A percentile compares a stretch with the other conserved stretches of the same genome.
Evolutionary conservation across 1,284 basidiomycete genomes (phyloP).

Genomic region (Exsudoporus floridanus): DNA sequence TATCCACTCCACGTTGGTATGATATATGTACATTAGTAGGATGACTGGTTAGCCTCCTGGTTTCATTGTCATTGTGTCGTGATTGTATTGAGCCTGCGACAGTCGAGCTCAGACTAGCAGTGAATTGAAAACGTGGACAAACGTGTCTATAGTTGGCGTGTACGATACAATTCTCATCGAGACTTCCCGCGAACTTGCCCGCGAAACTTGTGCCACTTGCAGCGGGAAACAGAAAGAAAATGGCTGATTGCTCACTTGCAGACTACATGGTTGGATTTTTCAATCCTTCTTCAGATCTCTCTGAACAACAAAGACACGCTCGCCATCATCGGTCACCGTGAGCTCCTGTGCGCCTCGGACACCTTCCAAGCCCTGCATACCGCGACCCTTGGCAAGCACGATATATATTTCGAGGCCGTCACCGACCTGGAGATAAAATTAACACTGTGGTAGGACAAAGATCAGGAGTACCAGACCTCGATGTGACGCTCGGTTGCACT

Average conservation of each 20-base stretch:
- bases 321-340: slow-evolving; percentile 55
- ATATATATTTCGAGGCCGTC: slow-evolving; percentile 92
- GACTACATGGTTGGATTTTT: background rate
- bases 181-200: no score
- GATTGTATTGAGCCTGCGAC: no score
- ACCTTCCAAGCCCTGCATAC: slow-evolving; percentile 59
- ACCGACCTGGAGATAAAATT: slow-evolving; percentile 62
- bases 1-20: background rate
- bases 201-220: background rate
- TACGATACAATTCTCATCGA: background rate
- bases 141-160: background rate
- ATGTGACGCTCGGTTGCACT: slow-evolving; percentile 96
- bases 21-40: background rate
- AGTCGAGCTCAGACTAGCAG: background rate
- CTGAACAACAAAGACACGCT: slow-evolving; percentile 71
- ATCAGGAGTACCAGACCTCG: slow-evolving; percentile 55
- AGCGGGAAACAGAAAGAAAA: no score
- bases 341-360: slow-evolving; percentile 63
- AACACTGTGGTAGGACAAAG: slow-evolving; percentile 10
- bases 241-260: background rate
- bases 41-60: background rate
- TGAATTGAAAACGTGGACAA: background rate
- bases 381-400: slow-evolving; percentile 70
- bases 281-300: slow-evolving; percentile 74
- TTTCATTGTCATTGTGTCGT: background rate